Percentiles rank a stretch among this genome's conserved stretches.
Evolutionary conservation across 192 early-diverging fungal genomes (phyloP).

Genomic region (Gamsiella multidivaricata): DNA sequence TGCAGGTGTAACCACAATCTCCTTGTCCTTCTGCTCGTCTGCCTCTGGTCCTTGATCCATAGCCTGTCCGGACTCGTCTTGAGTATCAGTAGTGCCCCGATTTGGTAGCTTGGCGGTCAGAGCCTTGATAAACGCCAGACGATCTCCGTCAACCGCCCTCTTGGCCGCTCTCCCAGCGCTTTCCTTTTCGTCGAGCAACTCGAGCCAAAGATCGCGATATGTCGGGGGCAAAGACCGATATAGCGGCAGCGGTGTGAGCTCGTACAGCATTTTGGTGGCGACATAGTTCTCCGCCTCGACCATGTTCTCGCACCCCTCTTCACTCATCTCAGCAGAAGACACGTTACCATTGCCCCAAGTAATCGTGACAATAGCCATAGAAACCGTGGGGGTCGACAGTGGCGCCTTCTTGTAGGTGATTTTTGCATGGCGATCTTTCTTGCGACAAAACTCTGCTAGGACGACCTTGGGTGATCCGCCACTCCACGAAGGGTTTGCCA

Average conservation of each 20-base stretch:
- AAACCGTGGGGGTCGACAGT: background rate
- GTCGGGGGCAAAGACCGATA: slow-evolving; percentile 66
- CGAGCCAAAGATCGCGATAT: slow-evolving; percentile 71
- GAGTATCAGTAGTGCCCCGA: background rate
- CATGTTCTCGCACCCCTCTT: slow-evolving; percentile 55
- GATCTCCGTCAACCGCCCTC: slow-evolving; percentile 37
- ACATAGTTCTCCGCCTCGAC: slow-evolving; percentile 63
- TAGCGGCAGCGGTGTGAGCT: slow-evolving; percentile 58
- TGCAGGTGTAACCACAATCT: slow-evolving; percentile 16
- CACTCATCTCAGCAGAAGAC: slow-evolving; percentile 26
- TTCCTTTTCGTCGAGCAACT: slow-evolving; percentile 57
- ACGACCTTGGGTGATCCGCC: slow-evolving; percentile 52
- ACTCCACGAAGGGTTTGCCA: slow-evolving; percentile 49
- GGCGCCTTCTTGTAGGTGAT: slow-evolving; percentile 31
- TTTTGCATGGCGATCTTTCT: slow-evolving; percentile 44
- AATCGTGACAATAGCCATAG: slow-evolving; percentile 28
- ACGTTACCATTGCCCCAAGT: slow-evolving; percentile 40
- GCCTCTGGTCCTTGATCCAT: slow-evolving; percentile 1
- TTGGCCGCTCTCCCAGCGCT: slow-evolving; percentile 36
- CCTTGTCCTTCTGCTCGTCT: background rate
- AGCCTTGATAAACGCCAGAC: slow-evolving; percentile 40
- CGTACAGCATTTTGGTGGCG: slow-evolving; percentile 62
- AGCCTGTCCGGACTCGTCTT: background rate
- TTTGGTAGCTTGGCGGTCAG: slow-evolving; percentile 29
- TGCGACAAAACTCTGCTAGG: slow-evolving; percentile 48